phyloP scores from a whole-genome alignment of 2,329 filamentous ascomycete species.

The Cercospora beticola region DNA sequence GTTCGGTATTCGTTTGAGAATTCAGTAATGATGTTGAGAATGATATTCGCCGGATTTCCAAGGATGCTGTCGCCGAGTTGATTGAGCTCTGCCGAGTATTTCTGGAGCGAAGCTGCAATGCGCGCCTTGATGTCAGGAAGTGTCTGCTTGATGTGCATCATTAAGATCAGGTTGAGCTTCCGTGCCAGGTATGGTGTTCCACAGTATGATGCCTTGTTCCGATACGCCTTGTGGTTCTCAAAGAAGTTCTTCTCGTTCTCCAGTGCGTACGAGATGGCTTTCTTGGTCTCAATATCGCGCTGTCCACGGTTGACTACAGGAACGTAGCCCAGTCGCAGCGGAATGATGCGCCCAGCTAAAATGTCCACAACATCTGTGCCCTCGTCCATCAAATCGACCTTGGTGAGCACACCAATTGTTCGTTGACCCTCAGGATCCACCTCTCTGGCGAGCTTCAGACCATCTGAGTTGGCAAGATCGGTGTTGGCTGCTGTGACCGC shows the following conservation, averaged over 20 bases:
- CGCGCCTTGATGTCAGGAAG: conserved; percentile 97
- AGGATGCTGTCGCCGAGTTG: conserved; percentile 90
- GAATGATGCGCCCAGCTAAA: conserved; percentile 94
- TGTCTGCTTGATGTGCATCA: conserved; percentile 99
- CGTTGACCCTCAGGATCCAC: conserved; percentile 96
- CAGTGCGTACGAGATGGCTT: conserved; percentile 83
- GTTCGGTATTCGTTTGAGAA: conserved; percentile 98
- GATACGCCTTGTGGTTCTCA: conserved; percentile 96
- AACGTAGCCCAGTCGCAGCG: conserved; percentile 88
- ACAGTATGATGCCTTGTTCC: conserved; percentile 98
- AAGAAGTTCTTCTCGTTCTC: conserved; percentile 97
- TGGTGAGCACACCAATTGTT: conserved; percentile 97
- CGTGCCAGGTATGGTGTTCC: conserved; percentile 94
- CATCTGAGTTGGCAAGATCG: conserved; percentile 97
- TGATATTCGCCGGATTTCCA: conserved; percentile 92
- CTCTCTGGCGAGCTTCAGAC: conserved; percentile 91
- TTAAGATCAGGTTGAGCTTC: conserved; percentile 96
- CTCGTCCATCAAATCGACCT: conserved; percentile 98
- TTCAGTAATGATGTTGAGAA: conserved; percentile 98
- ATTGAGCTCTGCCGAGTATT: conserved; percentile 79
- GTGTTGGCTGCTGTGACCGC: conserved; percentile 96
- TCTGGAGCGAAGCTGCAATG: conserved; percentile 89
- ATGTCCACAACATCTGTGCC: conserved; percentile 99
- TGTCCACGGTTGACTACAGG: conserved; percentile 98
- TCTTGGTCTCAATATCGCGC: conserved; percentile 97